phyloP scores from a whole-genome alignment of 345 rosid genomes.

The Aquilaria malaccensis region DNA sequence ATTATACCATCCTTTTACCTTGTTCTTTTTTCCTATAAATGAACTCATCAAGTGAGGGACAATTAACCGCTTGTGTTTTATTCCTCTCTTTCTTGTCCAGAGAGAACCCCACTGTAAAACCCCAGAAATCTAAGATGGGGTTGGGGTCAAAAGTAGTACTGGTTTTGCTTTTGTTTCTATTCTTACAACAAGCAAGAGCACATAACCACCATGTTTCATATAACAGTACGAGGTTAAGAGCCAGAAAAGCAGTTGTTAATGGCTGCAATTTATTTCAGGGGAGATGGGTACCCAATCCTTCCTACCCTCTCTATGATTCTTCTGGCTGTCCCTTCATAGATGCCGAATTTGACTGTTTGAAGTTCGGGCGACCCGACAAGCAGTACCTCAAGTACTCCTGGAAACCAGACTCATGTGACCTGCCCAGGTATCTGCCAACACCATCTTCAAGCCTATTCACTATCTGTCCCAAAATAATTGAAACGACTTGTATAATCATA shows the following conservation, averaged over 20 bases:
- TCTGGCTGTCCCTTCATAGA: slow-evolving; percentile 33
- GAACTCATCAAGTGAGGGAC: not conserved
- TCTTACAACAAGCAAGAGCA: slow-evolving; percentile 18
- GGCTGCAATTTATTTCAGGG: slow-evolving; percentile 36
- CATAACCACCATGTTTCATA: not conserved
- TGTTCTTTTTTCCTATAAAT: slow-evolving; percentile 4
- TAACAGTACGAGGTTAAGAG: slow-evolving; percentile 27
- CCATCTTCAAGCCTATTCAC: too few relatives aligned
- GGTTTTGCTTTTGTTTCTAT: slow-evolving; percentile 15
- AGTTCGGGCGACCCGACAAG: slow-evolving; percentile 40
- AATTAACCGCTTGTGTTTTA: slow-evolving; percentile 1
- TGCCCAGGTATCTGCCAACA: slow-evolving; percentile 28
- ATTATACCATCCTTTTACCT: not conserved
- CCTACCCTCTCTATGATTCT: slow-evolving; percentile 30
- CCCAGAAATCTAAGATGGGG: slow-evolving; percentile 26
- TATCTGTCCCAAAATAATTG: too few relatives aligned
- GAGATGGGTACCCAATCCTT: slow-evolving; percentile 33
- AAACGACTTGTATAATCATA: not conserved
- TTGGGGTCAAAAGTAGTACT: slow-evolving; percentile 15
- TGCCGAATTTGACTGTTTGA: slow-evolving; percentile 31
- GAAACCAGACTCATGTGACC: slow-evolving; percentile 37
- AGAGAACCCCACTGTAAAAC: not conserved
- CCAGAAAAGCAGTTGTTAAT: slow-evolving; percentile 19
- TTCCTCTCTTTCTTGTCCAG: too few relatives aligned
- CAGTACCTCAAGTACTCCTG: slow-evolving; percentile 35